Base-by-base conservation (phyloP, 2,329 filamentous ascomycete species). In the Fusarium euwallaceae region DNA sequence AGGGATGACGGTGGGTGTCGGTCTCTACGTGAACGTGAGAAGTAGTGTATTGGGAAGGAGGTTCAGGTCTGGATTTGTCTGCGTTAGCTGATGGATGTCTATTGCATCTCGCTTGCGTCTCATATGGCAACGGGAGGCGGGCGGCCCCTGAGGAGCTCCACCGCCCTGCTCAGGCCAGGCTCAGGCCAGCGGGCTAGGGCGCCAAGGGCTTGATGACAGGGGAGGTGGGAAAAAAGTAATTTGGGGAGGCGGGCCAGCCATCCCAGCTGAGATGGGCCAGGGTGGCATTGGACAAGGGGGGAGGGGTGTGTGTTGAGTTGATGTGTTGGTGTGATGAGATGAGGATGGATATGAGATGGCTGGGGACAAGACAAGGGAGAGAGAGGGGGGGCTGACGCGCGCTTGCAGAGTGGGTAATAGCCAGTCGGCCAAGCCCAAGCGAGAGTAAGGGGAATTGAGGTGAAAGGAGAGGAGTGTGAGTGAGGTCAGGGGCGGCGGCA, bases 11-110 rank as follows among this genome's bases (percentile, higher is more conserved):
- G 76, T 87, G 87, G 75, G 79, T 80, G 83, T 93, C 88, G 81
- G 92, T 86, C 85, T 94, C 90, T 83, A 94, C 85, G 82, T 91
- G 90, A 83, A 90, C 88, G 83, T 92, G 77, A 79, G 77, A 79
- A 70, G 77, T 90, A 80, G 88, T 86, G 86, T 90, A 91, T 80
- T 86, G 79, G 76, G 80, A 80, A 76, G 77, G 78, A 80, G 80
- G 84, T 81, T 79, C 75, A 78, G 82, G 79, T 79, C 81, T 83
- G 76, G 69, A 69, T 74, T 73, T 76, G 69, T 74, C 74, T 76
- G 74, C 69, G 79, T 79, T 81, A 79, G 79, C 76, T 76, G 78
- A 79, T 74, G 76, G 70, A 76, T 68, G 64, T 75, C 75, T 78
- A 76, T 74, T 75, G 76, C 71, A 79, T 71, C 61, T 78, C 76